These are phyloP conservation scores for Agrocybe praecox DNA, from an alignment of 768 basidiomycete genomes.

Conservation along the genomic window DNA sequence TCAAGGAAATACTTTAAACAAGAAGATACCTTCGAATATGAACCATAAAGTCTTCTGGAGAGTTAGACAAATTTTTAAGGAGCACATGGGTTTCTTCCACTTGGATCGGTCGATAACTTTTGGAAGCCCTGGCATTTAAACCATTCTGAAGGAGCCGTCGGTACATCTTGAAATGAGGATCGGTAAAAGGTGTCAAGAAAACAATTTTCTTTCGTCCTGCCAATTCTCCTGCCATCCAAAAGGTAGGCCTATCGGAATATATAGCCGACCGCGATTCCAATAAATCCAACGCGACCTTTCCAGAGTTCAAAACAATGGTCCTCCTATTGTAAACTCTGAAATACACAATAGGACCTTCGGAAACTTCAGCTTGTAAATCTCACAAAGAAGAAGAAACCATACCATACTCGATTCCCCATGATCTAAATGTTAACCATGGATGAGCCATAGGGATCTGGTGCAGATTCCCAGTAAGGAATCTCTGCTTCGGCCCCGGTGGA, in stretches of 20 bases:
- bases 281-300: conserved; percentile 42
- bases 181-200: conserved; percentile 29
- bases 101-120: conserved; percentile 31
- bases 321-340: conserved; percentile 35
- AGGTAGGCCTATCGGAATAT: conserved; percentile 49
- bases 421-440: conserved; percentile 18
- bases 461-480: conserved; percentile 25
- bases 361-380: background rate
- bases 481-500: conserved; percentile 28
- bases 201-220: conserved; percentile 30
- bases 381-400: background rate
- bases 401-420: conserved; percentile 23
- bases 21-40: conserved; percentile 30
- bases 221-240: conserved; percentile 32
- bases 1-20: background rate
- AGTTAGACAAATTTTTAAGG: background rate
- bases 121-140: conserved; percentile 34
- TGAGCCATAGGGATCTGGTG: conserved; percentile 21
- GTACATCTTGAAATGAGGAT: conserved; percentile 36
- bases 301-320: conserved; percentile 48
- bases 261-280: conserved; percentile 48
- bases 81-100: conserved; percentile 24
- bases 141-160: conserved; percentile 39
- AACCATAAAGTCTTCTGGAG: conserved; percentile 28
- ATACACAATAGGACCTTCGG: conserved; percentile 42